phyloP scores from a whole-genome alignment of 2,329 filamentous ascomycete species.

The Diaporthe aspalathi region DNA sequence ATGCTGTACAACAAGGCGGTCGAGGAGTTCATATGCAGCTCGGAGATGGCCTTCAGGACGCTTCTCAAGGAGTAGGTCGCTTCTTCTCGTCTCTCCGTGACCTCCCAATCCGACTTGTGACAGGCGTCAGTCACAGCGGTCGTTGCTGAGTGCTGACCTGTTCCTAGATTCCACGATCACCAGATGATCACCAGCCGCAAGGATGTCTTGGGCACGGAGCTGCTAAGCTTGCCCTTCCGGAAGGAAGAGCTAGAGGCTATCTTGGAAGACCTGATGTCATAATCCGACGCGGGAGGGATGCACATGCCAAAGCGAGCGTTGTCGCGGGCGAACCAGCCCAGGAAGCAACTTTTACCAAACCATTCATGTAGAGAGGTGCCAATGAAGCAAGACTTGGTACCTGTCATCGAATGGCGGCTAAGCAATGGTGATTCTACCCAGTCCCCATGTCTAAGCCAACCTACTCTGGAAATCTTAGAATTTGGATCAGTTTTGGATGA shows the following conservation, averaged over 20 bases:
- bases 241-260: constrained; percentile 91
- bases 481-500: no score
- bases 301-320: background rate
- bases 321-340: background rate
- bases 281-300: constrained; percentile 28
- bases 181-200: constrained; percentile 94
- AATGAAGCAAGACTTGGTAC: background rate
- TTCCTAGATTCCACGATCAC: constrained; percentile 86
- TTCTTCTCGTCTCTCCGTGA: no score
- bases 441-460: background rate
- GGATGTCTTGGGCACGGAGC: constrained; percentile 85
- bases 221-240: constrained; percentile 85
- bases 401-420: background rate
- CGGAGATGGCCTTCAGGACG: constrained; percentile 94
- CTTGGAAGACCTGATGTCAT: constrained; percentile 76
- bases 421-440: background rate
- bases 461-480: no score
- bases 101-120: background rate
- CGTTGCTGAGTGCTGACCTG: constrained; percentile 43
- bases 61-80: constrained; percentile 84
- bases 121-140: no score
- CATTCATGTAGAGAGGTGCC: background rate
- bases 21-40: constrained; percentile 96
- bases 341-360: background rate
- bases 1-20: constrained; percentile 94